Conservation (phyloP, 73 alveolate species). For the Tetrahymena thermophila region DNA sequence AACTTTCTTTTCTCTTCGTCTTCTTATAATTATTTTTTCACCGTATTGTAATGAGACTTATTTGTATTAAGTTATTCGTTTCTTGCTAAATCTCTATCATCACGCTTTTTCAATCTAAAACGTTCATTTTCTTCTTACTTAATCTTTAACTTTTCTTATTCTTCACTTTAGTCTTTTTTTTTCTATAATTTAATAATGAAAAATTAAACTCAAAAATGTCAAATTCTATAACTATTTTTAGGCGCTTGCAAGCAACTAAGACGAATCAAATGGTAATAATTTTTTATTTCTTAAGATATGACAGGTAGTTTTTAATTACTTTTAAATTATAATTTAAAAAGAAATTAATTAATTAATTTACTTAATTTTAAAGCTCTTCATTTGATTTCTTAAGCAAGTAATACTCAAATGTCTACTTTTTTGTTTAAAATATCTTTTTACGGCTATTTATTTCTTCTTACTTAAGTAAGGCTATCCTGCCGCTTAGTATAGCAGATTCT, state of each 20-base stretch:
- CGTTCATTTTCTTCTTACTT: not conserved
- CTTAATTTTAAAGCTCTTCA: not conserved
- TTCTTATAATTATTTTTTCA: not conserved
- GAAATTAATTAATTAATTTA: no score
- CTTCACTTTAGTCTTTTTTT: not conserved
- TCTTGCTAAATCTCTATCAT: not conserved
- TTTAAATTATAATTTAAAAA: not conserved
- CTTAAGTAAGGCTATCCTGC: not conserved
- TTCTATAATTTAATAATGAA: not conserved
- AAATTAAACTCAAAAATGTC: not conserved
- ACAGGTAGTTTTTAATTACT: no score
- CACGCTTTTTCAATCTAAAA: not conserved
- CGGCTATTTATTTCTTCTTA: not conserved
- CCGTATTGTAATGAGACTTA: not conserved
- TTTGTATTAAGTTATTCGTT: not conserved
- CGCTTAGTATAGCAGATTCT: not conserved
- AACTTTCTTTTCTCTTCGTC: not conserved
- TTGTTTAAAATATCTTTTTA: not conserved
- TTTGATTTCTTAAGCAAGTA: not conserved
- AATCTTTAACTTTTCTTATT: not conserved
- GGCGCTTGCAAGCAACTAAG: no score
- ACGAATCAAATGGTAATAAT: no score
- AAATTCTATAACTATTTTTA: not conserved
- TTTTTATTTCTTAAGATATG: no score
- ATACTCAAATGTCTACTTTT: not conserved